Evolutionary conservation across 2,329 filamentous ascomycete genomes (phyloP).

Genomic region (Aureobasidium uvarum): DNA sequence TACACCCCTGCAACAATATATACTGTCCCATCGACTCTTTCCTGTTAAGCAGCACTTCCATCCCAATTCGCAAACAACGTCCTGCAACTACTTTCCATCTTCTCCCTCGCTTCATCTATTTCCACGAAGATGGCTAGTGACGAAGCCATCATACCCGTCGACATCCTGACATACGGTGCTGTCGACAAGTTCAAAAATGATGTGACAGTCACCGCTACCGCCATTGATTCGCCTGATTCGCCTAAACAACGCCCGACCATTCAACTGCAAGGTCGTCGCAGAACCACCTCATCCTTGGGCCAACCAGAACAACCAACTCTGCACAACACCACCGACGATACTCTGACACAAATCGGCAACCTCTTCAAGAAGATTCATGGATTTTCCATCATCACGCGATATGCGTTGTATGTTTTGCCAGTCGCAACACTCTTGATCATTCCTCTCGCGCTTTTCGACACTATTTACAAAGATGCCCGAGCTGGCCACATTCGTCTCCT

Average conservation of each 20-base stretch:
- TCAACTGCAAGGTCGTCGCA: conserved; percentile 17
- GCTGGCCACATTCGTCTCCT: conserved; percentile 50
- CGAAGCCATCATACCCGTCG: conserved; percentile 4
- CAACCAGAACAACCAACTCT: background rate
- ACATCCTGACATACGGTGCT: background rate
- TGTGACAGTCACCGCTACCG: conserved; percentile 13
- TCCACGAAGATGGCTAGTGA: conserved; percentile 11
- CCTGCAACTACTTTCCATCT: background rate
- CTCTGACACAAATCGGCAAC: conserved; percentile 64
- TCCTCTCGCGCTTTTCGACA: conserved; percentile 56
- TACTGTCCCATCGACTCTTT: background rate
- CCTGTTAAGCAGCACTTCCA: background rate
- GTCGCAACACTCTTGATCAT: conserved; percentile 61
- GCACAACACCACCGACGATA: conserved; percentile 48
- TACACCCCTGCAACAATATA: background rate
- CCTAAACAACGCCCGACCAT: conserved; percentile 11
- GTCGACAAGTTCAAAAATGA: conserved; percentile 15
- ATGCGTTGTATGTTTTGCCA: conserved; percentile 66
- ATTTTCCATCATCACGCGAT: conserved; percentile 63
- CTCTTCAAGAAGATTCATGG: conserved; percentile 64
- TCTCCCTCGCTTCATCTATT: no score
- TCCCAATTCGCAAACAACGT: background rate
- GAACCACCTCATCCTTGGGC: conserved; percentile 8
- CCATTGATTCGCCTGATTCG: conserved; percentile 4
- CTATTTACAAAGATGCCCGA: conserved; percentile 33